Conservation (phyloP, 1,284 basidiomycete species). For the Phenoliferia sp. region DNA sequence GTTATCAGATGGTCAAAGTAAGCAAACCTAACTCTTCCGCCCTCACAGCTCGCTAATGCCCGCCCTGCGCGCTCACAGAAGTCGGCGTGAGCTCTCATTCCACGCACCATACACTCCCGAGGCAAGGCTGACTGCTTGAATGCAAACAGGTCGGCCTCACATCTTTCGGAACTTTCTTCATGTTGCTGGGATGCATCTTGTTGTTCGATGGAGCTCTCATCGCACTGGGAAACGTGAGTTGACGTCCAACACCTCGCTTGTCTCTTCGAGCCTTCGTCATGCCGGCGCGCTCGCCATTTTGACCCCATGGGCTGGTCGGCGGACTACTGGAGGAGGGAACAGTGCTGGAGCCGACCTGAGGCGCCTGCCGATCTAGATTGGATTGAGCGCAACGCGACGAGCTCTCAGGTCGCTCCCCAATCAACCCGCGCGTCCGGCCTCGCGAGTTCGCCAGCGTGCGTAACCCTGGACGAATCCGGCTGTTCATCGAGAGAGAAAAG, state of each 20-base stretch:
- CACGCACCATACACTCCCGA: neutral
- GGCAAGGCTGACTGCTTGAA: neutral
- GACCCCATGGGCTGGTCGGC: too few relatives aligned
- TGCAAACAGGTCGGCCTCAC: constrained; percentile 86
- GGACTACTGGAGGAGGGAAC: neutral
- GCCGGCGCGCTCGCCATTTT: too few relatives aligned
- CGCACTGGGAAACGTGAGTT: constrained; percentile 81
- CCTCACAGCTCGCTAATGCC: neutral
- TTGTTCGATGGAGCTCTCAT: constrained; percentile 97
- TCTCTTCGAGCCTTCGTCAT: too few relatives aligned
- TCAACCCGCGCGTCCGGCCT: too few relatives aligned
- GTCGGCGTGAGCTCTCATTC: constrained; percentile 54
- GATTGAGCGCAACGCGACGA: too few relatives aligned
- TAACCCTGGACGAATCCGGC: too few relatives aligned
- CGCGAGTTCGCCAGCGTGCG: too few relatives aligned
- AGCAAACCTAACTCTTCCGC: constrained; percentile 24
- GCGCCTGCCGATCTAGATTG: too few relatives aligned
- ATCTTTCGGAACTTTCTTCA: constrained; percentile 93
- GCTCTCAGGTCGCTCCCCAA: too few relatives aligned
- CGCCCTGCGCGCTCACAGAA: constrained; percentile 51
- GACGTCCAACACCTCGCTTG: too few relatives aligned
- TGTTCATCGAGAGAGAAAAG: too few relatives aligned
- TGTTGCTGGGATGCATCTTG: constrained; percentile 89
- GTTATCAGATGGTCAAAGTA: constrained; percentile 65
- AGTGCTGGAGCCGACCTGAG: neutral